These are phyloP conservation scores for Septoria linicola DNA, from an alignment of 2,329 filamentous ascomycete species.

Conservation along the genomic window DNA sequence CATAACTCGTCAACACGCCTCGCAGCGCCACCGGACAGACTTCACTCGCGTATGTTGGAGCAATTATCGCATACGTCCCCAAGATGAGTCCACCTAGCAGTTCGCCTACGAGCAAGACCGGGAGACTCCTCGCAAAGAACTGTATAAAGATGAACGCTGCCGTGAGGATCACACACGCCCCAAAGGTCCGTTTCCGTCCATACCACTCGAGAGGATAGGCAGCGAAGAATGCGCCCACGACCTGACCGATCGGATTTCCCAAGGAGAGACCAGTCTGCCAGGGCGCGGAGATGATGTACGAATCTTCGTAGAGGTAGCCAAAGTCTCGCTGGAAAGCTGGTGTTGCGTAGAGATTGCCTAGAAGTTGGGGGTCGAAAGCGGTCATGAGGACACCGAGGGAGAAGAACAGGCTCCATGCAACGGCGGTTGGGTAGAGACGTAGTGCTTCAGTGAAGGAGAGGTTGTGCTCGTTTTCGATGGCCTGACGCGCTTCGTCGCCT, in stretches of 20 bases:
- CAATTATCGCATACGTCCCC: slow-evolving; percentile 59
- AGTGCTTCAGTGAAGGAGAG: slow-evolving; percentile 1
- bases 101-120: slow-evolving; percentile 60
- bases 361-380: slow-evolving; percentile 63
- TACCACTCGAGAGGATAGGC: slow-evolving; percentile 38
- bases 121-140: slow-evolving; percentile 59
- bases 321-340: slow-evolving; percentile 59
- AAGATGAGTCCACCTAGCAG: slow-evolving; percentile 61
- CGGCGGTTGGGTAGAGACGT: slow-evolving; percentile 15
- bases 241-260: slow-evolving; percentile 58
- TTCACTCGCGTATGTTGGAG: slow-evolving; percentile 46
- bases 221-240: slow-evolving; percentile 52
- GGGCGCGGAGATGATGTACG: slow-evolving; percentile 40
- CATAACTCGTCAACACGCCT: slow-evolving; percentile 58
- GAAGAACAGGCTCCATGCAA: slow-evolving; percentile 58
- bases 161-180: slow-evolving; percentile 39
- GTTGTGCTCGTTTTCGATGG: slow-evolving; percentile 10
- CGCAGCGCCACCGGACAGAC: slow-evolving; percentile 60
- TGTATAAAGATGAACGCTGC: slow-evolving; percentile 60
- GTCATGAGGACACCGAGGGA: slow-evolving; percentile 60
- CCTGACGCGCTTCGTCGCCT: slow-evolving; percentile 31
- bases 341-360: slow-evolving; percentile 61
- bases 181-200: slow-evolving; percentile 37
- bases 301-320: slow-evolving; percentile 50
- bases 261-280: slow-evolving; percentile 47